Evolutionary conservation across 345 rosid genomes (phyloP).

Genomic region (Pistacia atlantica): DNA sequence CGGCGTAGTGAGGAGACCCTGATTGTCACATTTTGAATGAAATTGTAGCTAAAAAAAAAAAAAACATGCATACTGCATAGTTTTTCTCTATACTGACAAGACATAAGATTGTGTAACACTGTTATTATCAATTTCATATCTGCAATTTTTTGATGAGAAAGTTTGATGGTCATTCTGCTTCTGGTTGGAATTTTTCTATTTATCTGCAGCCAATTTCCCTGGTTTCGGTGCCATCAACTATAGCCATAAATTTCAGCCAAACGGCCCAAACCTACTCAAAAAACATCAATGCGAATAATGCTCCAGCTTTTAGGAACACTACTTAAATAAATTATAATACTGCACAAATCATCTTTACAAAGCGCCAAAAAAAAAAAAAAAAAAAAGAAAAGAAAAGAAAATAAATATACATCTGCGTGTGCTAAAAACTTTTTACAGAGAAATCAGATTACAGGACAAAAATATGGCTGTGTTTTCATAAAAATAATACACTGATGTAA

Average conservation of each 20-base stretch:
- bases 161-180: not conserved
- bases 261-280: too few species aligned
- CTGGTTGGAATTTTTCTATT: not conserved
- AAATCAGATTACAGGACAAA: not conserved
- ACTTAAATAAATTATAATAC: not conserved
- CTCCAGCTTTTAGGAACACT: not conserved
- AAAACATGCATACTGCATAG: constrained; percentile 6
- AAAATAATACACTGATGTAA: not conserved
- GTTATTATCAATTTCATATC: not conserved
- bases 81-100: constrained; percentile 16
- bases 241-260: too few species aligned
- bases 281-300: not conserved
- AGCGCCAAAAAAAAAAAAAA: not conserved
- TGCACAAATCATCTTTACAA: constrained; percentile 1
- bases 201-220: too few species aligned
- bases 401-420: not conserved
- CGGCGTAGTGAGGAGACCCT: constrained; percentile 11
- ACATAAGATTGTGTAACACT: not conserved
- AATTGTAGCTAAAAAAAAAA: constrained; percentile 15
- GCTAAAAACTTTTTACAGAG: not conserved
- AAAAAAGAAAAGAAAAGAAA: too few species aligned
- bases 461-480: not conserved
- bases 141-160: not conserved
- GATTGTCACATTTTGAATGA: constrained; percentile 10
- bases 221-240: not conserved